A percentile compares a stretch with the other conserved stretches of the same genome.
phyloP scores from a whole-genome alignment of 768 basidiomycete genomes.

The Goffeauzyma gilvescens region DNA sequence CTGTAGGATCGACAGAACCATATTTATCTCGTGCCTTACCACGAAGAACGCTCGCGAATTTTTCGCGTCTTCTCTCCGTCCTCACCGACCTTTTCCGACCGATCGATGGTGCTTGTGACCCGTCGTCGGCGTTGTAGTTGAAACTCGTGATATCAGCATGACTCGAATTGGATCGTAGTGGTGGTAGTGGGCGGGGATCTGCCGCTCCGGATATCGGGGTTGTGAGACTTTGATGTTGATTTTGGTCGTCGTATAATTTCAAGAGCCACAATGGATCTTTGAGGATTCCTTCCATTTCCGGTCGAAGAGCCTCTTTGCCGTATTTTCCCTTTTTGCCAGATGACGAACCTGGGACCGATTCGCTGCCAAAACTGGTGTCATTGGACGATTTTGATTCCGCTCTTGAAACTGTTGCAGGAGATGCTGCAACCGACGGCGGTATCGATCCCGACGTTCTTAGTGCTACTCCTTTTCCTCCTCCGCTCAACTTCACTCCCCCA shows the following conservation, averaged over 20 bases:
- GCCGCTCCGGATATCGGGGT: slow-evolving; percentile 16
- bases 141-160: slow-evolving; percentile 33
- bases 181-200: no score
- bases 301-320: slow-evolving; percentile 41
- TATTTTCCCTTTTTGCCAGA: slow-evolving; percentile 13
- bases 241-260: slow-evolving; percentile 12
- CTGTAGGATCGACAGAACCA: slow-evolving; percentile 53
- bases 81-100: slow-evolving; percentile 16
- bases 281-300: slow-evolving; percentile 56
- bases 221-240: slow-evolving; percentile 14
- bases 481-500: no score
- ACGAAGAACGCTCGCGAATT: slow-evolving; percentile 23
- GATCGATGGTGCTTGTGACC: neutral
- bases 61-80: slow-evolving; percentile 27
- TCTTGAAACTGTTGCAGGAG: slow-evolving; percentile 5
- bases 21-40: slow-evolving; percentile 32
- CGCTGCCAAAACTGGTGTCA: no score
- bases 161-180: slow-evolving; percentile 15
- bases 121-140: slow-evolving; percentile 24
- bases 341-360: neutral
- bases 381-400: slow-evolving; percentile 5
- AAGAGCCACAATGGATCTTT: slow-evolving; percentile 40
- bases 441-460: neutral
- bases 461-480: neutral
- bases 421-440: slow-evolving; percentile 13